Conservation (phyloP, 225 moss, liverwort and hornwort genomes). For the Physcomitrellopsis africana region DNA sequence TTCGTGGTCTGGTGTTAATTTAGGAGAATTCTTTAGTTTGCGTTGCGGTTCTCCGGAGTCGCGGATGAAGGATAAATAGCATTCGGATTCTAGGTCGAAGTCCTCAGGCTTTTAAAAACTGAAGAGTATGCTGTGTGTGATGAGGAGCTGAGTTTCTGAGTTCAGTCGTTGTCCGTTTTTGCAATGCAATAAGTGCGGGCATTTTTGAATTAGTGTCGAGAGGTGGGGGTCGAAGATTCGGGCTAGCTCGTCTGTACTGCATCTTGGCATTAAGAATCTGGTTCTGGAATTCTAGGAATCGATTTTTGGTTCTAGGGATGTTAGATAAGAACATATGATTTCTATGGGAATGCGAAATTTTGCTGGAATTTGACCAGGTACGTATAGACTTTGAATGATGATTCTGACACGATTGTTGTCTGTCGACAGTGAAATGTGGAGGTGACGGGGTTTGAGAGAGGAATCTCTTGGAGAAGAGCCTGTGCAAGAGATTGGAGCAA, state of each 20-base stretch:
- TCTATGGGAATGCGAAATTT: background rate
- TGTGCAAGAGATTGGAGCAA: background rate
- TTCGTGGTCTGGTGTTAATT: background rate
- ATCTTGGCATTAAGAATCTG: background rate
- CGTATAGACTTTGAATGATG: background rate
- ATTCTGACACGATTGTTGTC: background rate
- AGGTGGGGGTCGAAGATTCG: no score
- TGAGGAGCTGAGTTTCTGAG: background rate
- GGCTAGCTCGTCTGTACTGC: no score
- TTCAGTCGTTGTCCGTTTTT: background rate
- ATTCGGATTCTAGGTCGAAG: background rate
- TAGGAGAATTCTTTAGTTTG: background rate
- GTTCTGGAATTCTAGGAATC: background rate
- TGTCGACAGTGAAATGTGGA: slow-evolving; percentile 29
- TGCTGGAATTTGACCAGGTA: background rate
- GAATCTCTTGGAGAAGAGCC: slow-evolving; percentile 7
- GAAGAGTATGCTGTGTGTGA: background rate
- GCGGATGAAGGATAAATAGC: background rate
- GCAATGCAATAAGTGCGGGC: background rate
- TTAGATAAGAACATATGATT: background rate
- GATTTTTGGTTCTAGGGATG: background rate
- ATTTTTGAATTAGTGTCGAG: no score
- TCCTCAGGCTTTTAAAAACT: no score
- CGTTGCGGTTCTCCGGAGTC: background rate
- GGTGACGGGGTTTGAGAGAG: slow-evolving; percentile 14